Conservation (phyloP, 306 rosid species). For the Abrus precatorius region DNA sequence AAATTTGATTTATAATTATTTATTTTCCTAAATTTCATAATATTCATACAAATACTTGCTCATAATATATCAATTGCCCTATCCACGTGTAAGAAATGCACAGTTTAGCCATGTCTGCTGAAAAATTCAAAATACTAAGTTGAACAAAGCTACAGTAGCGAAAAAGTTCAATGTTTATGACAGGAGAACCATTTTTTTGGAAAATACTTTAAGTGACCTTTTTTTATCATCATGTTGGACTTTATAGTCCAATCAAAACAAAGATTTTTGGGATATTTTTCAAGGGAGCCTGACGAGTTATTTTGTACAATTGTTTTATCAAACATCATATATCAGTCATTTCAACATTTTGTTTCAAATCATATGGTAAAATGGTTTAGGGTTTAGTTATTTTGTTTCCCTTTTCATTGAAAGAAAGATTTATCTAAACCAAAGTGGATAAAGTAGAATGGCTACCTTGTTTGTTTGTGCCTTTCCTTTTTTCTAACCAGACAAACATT, state of each 20-base stretch:
- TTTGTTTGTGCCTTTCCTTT: slow-evolving; percentile 1
- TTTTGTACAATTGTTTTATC: neutral
- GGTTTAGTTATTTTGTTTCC: no score
- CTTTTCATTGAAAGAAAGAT: neutral
- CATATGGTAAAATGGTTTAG: neutral
- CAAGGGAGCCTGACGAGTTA: neutral
- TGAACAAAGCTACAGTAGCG: neutral
- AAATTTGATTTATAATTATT: no score
- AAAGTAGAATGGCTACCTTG: neutral
- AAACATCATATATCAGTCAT: neutral
- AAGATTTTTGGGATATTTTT: neutral
- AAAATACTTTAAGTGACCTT: neutral
- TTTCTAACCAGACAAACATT: slow-evolving; percentile 1
- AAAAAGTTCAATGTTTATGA: neutral
- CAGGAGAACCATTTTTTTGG: neutral
- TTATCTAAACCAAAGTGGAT: neutral
- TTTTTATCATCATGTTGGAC: neutral
- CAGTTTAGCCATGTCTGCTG: neutral
- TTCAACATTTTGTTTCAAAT: neutral
- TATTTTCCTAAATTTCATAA: no score
- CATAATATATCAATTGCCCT: neutral
- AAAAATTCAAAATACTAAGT: slow-evolving; percentile 6
- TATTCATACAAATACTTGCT: no score
- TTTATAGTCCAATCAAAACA: neutral
- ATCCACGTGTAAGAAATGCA: neutral